Evolutionary conservation across 257 asterid species (phyloP).

Genomic region (Ilex aquifolium): DNA sequence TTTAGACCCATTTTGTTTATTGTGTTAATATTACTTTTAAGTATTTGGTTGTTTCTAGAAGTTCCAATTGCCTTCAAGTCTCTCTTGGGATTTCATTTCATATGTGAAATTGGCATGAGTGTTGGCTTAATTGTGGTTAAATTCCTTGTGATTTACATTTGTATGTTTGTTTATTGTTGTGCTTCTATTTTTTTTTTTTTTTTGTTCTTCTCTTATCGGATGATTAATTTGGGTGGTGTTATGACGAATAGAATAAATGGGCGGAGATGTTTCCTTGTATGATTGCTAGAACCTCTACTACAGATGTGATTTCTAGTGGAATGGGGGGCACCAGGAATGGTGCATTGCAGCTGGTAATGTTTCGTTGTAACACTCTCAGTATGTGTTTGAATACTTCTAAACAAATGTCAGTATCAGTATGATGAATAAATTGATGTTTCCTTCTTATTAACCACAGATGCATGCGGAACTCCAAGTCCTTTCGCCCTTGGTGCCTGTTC

Average conservation of each 20-base stretch:
- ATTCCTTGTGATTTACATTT: background rate
- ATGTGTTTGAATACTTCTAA: too few relatives aligned
- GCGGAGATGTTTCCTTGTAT: slow-evolving; percentile 53
- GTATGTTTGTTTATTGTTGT: background rate
- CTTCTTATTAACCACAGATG: slow-evolving; percentile 42
- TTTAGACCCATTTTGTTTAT: too few relatives aligned
- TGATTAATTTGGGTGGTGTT: background rate
- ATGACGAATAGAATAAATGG: slow-evolving; percentile 46
- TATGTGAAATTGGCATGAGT: background rate
- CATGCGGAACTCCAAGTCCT: slow-evolving; percentile 89
- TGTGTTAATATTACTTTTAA: too few relatives aligned
- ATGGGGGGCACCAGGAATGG: slow-evolving; percentile 57
- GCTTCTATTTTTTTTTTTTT: background rate
- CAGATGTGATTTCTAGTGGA: slow-evolving; percentile 46
- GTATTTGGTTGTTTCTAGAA: too few relatives aligned
- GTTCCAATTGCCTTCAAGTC: too few relatives aligned
- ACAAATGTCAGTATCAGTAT: too few relatives aligned
- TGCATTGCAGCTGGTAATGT: slow-evolving; percentile 73
- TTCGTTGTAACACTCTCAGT: background rate
- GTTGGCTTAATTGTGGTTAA: background rate
- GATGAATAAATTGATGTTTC: too few relatives aligned
- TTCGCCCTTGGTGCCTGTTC: slow-evolving; percentile 81
- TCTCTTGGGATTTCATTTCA: background rate
- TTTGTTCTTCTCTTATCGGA: background rate
- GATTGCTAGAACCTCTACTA: slow-evolving; percentile 42